Evolutionary conservation across 176 grass and related monocot species (phyloP).

Genomic region (Oryza longistaminata): DNA sequence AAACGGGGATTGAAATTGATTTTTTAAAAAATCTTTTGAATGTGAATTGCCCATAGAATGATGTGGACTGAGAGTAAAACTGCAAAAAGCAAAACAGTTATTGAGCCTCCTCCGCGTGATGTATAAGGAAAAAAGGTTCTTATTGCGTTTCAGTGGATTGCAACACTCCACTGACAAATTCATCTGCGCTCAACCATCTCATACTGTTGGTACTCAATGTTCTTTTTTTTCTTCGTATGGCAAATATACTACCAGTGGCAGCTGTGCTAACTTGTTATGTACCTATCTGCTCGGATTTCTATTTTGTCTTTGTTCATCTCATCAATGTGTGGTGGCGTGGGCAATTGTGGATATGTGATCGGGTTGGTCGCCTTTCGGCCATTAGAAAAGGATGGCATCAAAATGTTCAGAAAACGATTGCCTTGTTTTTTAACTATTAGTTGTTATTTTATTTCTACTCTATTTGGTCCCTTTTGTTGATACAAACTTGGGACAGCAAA

Average conservation of each 20-base stretch:
- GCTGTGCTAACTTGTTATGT: neutral
- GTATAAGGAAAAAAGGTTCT: constrained; percentile 24
- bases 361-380: constrained; percentile 35
- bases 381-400: neutral
- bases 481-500: neutral
- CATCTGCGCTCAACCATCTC: neutral
- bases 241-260: neutral
- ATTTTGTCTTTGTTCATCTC: neutral
- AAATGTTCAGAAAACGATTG: constrained; percentile 7
- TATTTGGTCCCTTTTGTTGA: neutral
- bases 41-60: neutral
- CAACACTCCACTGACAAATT: constrained; percentile 22
- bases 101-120: neutral
- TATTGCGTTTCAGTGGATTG: constrained; percentile 17
- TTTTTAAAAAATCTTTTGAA: neutral
- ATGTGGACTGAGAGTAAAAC: neutral
- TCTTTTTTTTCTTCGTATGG: neutral
- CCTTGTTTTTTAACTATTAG: neutral
- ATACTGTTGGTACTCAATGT: neutral
- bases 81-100: neutral
- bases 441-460: neutral
- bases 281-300: neutral
- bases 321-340: neutral
- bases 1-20: neutral
- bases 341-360: neutral